Evolutionary conservation across 1,284 basidiomycete species (phyloP), one percentile per base, ranked within the genome.

Genomic region (Ustilago vetiveriae): DNA sequence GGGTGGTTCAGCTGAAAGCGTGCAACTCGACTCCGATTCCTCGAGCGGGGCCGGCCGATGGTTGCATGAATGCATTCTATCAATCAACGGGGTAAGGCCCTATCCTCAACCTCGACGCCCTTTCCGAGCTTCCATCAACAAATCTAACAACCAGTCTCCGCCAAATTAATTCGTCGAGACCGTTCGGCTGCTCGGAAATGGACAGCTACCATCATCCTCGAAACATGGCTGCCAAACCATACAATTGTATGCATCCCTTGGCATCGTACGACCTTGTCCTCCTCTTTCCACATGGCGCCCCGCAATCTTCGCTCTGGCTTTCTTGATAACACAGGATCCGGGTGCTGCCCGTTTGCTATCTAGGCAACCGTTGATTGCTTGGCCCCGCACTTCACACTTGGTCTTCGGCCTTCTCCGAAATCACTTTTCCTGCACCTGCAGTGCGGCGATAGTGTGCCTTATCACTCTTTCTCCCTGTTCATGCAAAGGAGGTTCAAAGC

Each of bases 341-440:
- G 62, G 62, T 65, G 62, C 58, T n/a, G 39, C 11, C 29, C 29
- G 11, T 43, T 17, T 27, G 49, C 44, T 60, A 67, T 67, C 64
- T 59, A 10, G 39, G 37, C n/a, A 2, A 16, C n/a, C 27, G 33
- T 23, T 60, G 57, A 67, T 67, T 67, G 64, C 57, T 52, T 41
- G 49, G 22, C 64, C 64, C 64, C 64, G 48, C 64, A 50, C 11
- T 22, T 19, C 8, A 8, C 8, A n/a, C 46, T 30, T 22, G 11
- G 13, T 6, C 16, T n/a, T 67, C 64, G 64, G 64, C 39, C 52
- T 48, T 56, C 47, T 67, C 64, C 64, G 64, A 67, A 52, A 38
- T 29, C 10, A 23, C 21, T 19, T 6, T n/a, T 24, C 23, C 13
- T 4, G 3, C 24, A 22, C 14, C 27, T 35, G 30, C 29, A 23